A percentile compares a stretch with the other conserved stretches of the same genome.
phyloP scores from a whole-genome alignment of 1,139 yeast species.

The Yamadazyma dendronema region DNA sequence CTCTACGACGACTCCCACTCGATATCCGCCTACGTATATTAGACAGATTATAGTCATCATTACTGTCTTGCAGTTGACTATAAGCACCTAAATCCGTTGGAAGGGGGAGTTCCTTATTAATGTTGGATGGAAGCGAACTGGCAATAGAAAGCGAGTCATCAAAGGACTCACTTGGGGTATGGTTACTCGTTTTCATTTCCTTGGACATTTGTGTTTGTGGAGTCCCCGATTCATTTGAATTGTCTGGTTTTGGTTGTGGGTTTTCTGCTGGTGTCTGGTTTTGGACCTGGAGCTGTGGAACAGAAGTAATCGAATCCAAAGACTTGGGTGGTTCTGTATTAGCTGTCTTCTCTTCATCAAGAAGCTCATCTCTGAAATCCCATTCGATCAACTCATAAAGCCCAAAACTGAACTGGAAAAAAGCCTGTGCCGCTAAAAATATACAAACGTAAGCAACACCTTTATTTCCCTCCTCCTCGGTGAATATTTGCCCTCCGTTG shows the following conservation, averaged over 20 bases:
- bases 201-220: no score
- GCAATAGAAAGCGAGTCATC: constrained; percentile 1
- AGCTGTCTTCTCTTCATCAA: constrained; percentile 12
- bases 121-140: constrained; percentile 1
- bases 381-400: constrained; percentile 66
- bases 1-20: constrained; percentile 10
- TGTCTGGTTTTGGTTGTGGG: neutral
- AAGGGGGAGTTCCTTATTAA: constrained; percentile 11
- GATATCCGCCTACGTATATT: constrained; percentile 10
- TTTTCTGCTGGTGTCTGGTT: no score
- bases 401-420: constrained; percentile 75
- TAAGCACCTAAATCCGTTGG: constrained; percentile 12
- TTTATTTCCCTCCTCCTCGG: constrained; percentile 56
- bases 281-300: neutral
- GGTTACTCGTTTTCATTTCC: no score
- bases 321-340: neutral
- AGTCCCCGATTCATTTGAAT: neutral
- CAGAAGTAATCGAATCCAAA: neutral
- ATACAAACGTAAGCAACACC: constrained; percentile 89
- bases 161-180: neutral
- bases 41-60: constrained; percentile 7
- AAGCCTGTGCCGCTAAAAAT: constrained; percentile 67
- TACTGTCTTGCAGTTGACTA: no score
- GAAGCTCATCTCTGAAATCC: constrained; percentile 52
- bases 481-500: constrained; percentile 57